Conservation (phyloP, 2,329 filamentous ascomycete species). For the Sarocladium kiliense region DNA sequence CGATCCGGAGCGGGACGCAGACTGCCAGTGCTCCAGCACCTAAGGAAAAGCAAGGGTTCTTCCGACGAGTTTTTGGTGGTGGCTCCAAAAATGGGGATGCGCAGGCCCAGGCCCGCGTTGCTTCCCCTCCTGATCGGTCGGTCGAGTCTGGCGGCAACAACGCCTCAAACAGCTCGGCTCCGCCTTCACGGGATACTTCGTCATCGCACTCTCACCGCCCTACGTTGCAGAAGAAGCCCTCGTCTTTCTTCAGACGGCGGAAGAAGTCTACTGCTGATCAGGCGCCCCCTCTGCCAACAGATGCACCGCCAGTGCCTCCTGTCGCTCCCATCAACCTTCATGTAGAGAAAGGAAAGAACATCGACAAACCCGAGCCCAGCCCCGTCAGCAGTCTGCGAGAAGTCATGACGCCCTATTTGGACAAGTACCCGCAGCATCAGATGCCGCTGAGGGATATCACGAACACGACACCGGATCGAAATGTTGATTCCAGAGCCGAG, state of each 20-base stretch:
- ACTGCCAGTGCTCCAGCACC: conserved; percentile 39
- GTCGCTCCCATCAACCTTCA: conserved; percentile 28
- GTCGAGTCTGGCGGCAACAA: conserved; percentile 3
- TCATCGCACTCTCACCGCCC: conserved; percentile 42
- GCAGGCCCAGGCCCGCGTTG: not conserved
- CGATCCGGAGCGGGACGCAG: conserved; percentile 44
- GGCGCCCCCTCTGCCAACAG: conserved; percentile 48
- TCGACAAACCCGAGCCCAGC: conserved; percentile 42
- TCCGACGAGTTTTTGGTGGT: conserved; percentile 79
- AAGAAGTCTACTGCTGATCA: conserved; percentile 84
- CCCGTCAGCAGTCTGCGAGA: conserved; percentile 76
- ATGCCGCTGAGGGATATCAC: conserved; percentile 20
- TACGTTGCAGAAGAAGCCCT: conserved; percentile 79
- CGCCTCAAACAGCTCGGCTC: conserved; percentile 25
- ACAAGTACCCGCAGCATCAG: conserved; percentile 11
- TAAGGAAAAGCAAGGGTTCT: conserved; percentile 81
- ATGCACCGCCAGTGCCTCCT: conserved; percentile 33
- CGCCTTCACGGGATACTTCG: conserved; percentile 43
- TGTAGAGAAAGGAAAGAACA: conserved; percentile 22
- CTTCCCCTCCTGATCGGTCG: not conserved
- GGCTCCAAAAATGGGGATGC: conserved; percentile 40
- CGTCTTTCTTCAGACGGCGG: conserved; percentile 86
- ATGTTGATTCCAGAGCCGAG: conserved; percentile 23
- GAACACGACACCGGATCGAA: conserved; percentile 14
- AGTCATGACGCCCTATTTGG: conserved; percentile 82